phyloP scores from a whole-genome alignment of 345 rosid species.

The Brassica rapa region DNA sequence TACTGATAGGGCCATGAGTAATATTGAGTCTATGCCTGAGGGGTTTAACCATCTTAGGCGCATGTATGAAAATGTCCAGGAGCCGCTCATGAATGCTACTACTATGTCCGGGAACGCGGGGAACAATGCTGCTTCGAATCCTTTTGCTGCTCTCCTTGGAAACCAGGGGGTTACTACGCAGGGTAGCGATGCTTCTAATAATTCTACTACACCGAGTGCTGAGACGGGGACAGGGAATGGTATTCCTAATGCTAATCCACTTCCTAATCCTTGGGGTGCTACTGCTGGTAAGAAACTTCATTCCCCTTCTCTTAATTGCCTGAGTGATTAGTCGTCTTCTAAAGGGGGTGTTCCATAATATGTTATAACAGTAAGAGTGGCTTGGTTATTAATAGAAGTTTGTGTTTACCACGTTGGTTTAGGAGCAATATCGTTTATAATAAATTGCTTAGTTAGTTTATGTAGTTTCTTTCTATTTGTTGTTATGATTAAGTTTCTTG shows the following conservation, averaged over 20 bases:
- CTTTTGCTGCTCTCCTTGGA: conserved; percentile 63
- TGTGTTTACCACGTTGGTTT: neutral
- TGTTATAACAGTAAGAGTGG: neutral
- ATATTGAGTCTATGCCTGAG: conserved; percentile 84
- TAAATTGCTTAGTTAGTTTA: neutral
- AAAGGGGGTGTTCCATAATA: neutral
- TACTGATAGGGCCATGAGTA: conserved; percentile 87
- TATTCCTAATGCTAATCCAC: conserved; percentile 76
- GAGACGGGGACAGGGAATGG: conserved; percentile 55
- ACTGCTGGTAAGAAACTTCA: conserved; percentile 45
- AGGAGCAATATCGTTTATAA: neutral
- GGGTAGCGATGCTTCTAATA: conserved; percentile 49
- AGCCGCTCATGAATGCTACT: conserved; percentile 78
- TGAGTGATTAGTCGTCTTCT: neutral
- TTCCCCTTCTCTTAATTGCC: conserved; percentile 6
- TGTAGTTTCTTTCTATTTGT: neutral
- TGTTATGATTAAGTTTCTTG: conserved; percentile 1
- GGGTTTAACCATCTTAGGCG: conserved; percentile 89
- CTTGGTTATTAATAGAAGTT: neutral
- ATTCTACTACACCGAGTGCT: conserved; percentile 47
- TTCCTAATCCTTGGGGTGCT: conserved; percentile 83
- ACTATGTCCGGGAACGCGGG: conserved; percentile 65
- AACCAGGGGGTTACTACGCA: conserved; percentile 51
- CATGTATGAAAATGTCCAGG: conserved; percentile 89
- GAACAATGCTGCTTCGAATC: conserved; percentile 52